Evolutionary conservation across 2,329 filamentous ascomycete species (phyloP), one percentile per base, ranked within the genome.

Genomic region (Aspergillus sp.): DNA sequence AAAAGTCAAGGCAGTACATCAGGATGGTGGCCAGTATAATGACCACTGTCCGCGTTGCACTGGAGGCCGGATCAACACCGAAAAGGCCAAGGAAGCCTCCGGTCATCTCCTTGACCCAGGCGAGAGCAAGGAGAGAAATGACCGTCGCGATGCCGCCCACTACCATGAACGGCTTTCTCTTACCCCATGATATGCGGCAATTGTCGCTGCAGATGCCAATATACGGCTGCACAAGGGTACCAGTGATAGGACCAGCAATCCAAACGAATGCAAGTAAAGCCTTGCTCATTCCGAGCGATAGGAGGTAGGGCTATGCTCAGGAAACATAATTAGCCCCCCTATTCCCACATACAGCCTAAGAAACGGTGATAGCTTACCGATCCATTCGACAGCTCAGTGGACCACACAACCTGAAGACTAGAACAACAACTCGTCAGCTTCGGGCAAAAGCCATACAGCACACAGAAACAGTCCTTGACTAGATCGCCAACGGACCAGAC

Each of bases 371-470:
- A 15, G 77, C 82, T 71, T 74, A 85, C 84, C 56, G 94, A 97
- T 68, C 93, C 93, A 80, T 96, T 94, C 57, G 92, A 96, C 45
- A 97, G 83, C 76, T 98, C 94, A 45, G 97, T 92, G 1, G 93
- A 93, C 94, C 94, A 98, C 28, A 94, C 92, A 67, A 98, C 90
- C 78, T 98, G 94, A 63, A 98, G 81, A 23, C 91, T 84, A 65
- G 21, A 36, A 38, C 30, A 36, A 36, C 48, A 66, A 32, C 67
- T 52, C 12, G 41, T 65, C 12, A 67, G 32, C 39, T 41, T 30
- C 28, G 21, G 23, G 50, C n/a, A 39, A 13, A 23, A n/a, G 52
- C 30, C 28, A 45, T 32, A 30, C 39, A 25, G 7, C 45, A 53
- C 50, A 53, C 3, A 4, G 30, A 36, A 1, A 19, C 49, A 23